A percentile compares a stretch with the other conserved stretches of the same genome.
These are phyloP conservation scores for Ramularia endophylla DNA, from an alignment of 2,329 filamentous ascomycete species.

Conservation along the genomic window DNA sequence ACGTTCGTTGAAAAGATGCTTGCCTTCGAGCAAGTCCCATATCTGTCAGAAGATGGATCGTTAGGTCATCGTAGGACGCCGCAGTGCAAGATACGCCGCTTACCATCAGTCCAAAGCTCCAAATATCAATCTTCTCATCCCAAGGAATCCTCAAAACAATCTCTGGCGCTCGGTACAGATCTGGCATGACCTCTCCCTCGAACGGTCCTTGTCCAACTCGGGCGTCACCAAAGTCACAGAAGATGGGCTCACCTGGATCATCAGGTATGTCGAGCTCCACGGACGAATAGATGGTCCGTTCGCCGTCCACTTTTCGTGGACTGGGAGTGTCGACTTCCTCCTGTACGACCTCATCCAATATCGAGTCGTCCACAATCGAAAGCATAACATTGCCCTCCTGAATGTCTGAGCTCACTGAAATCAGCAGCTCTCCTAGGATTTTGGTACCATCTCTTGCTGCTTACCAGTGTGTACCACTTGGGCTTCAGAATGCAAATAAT, in stretches of 20 bases:
- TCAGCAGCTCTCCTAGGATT: no score
- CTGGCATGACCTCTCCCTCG: slow-evolving; percentile 27
- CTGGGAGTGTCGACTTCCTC: background rate
- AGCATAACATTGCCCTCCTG: background rate
- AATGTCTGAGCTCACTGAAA: background rate
- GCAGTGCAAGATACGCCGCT: no score
- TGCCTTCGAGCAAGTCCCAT: no score
- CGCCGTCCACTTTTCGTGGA: background rate
- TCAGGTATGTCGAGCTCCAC: background rate
- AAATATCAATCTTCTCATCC: slow-evolving; percentile 33
- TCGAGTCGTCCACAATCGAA: background rate
- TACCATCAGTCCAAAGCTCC: no score
- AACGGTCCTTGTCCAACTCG: slow-evolving; percentile 25
- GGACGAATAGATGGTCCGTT: background rate
- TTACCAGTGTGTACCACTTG: slow-evolving; percentile 7
- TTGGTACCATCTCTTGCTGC: no score
- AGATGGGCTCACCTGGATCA: slow-evolving; percentile 15
- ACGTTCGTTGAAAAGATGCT: no score
- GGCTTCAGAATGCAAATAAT: slow-evolving; percentile 5
- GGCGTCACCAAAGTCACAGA: slow-evolving; percentile 34
- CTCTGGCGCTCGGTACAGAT: slow-evolving; percentile 32
- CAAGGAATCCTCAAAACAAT: slow-evolving; percentile 30
- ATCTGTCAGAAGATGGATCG: no score
- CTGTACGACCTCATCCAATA: background rate
- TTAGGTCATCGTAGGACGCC: no score